These are phyloP conservation scores for Pichia sporocuriosa DNA, from an alignment of 805 yeast species.

Conservation along the genomic window DNA sequence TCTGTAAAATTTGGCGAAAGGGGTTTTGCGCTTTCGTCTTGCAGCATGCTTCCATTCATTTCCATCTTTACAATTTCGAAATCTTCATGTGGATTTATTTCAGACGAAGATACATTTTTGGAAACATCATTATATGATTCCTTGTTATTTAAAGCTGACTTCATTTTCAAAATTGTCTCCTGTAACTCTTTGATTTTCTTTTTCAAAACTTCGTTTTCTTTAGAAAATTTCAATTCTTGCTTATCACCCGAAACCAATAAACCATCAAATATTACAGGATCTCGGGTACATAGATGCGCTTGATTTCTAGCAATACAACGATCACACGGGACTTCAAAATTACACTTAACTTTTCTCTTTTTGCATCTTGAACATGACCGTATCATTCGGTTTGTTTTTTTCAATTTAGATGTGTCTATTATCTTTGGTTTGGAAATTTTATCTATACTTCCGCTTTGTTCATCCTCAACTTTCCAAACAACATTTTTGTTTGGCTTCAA, in stretches of 20 bases:
- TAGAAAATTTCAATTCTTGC: conserved; percentile 20
- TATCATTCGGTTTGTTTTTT: conserved; percentile 31
- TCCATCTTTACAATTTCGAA: too few relatives aligned
- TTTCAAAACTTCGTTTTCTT: conserved; percentile 26
- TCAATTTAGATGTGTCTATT: conserved; percentile 16
- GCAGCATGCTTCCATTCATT: too few relatives aligned
- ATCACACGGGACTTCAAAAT: conserved; percentile 41
- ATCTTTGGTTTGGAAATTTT: not conserved
- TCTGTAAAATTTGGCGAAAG: not conserved
- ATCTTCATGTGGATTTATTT: too few relatives aligned
- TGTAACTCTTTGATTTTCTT: conserved; percentile 24
- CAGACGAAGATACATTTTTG: too few relatives aligned
- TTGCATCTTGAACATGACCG: conserved; percentile 42
- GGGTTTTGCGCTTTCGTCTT: too few relatives aligned
- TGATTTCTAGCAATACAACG: conserved; percentile 32
- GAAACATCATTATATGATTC: too few relatives aligned
- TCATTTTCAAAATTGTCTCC: conserved; percentile 16
- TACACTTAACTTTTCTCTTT: conserved; percentile 42
- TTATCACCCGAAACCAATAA: conserved; percentile 22
- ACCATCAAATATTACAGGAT: conserved; percentile 31
- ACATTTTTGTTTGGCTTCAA: not conserved
- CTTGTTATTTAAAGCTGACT: not conserved
- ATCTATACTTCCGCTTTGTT: too few relatives aligned
- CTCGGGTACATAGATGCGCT: conserved; percentile 29
- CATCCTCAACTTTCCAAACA: not conserved